Conservation (phyloP, 2,329 filamentous ascomycete genomes). For the Fusarium torulosum region DNA sequence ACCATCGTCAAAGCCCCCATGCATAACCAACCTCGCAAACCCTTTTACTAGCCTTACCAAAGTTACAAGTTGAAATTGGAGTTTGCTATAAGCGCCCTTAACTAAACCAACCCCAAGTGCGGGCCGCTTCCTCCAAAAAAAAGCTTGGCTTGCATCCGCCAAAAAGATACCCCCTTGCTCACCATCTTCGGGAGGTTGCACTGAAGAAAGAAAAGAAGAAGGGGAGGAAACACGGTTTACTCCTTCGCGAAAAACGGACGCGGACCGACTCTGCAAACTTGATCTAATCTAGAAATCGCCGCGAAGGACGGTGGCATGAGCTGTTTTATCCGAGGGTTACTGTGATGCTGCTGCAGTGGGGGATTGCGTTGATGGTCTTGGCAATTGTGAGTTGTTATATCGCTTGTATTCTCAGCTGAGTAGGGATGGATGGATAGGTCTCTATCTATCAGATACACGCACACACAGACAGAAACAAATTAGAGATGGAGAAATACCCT, state of each 20-base stretch:
- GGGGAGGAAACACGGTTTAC: too few species aligned
- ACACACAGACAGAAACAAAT: neutral
- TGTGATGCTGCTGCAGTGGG: neutral
- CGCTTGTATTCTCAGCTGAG: too few species aligned
- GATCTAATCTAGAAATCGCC: conserved; percentile 31
- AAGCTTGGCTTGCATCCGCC: conserved; percentile 32
- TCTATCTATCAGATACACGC: neutral
- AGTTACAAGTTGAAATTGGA: neutral
- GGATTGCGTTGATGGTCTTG: neutral
- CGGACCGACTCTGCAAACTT: conserved; percentile 25
- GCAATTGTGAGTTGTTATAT: conserved; percentile 16
- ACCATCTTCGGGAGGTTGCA: conserved; percentile 20
- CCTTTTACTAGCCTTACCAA: neutral
- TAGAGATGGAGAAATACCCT: conserved; percentile 7
- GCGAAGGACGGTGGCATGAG: conserved; percentile 7
- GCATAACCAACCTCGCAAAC: too few species aligned
- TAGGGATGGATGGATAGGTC: too few species aligned
- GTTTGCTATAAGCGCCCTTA: conserved; percentile 32
- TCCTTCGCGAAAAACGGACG: neutral
- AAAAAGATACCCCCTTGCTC: conserved; percentile 9
- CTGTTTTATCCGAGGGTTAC: neutral
- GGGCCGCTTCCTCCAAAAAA: conserved; percentile 31
- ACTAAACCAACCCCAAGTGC: conserved; percentile 4
- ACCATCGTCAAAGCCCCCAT: neutral
- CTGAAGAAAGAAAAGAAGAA: conserved; percentile 4